Base-by-base conservation (phyloP, 176 grass and related monocot genomes). In the Triticum turgidum region DNA sequence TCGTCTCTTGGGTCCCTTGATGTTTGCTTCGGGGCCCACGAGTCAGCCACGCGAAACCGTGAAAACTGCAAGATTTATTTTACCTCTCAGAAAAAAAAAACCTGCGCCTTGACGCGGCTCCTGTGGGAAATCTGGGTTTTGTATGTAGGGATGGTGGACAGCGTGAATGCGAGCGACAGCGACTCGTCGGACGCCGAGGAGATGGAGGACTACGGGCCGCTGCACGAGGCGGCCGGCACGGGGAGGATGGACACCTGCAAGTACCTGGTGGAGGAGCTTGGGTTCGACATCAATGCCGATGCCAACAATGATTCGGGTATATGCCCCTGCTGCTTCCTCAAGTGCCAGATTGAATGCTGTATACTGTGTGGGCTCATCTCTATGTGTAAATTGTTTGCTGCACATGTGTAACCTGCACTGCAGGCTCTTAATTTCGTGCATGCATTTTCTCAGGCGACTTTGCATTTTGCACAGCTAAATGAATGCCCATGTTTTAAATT, bases 191-290 rank as follows among this genome's bases (percentile, higher is more conserved):
- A 47, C 17, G 56, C 45, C 30, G 79, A 18, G 71, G 61, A 64
- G 5, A 41, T 80, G 78, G 61, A 82, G 86, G 79, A 33, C 0
- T 0, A 67, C 1, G 79, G 61, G 32, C 77, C 79, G 15, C 79
- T 82, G n/a, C 70, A 82, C 22, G 61, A 62, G 69, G 86, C 79
- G 39, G 69, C 86, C 17, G 52, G 45, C 42, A 65, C 52, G 6
- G 86, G 70, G 13, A 76, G 73, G 3, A 51, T 87, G 44, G 79
- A 87, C 9, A 66, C 79, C 0, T 82, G 79, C 79, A 87, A 30
- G 22, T 82, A 87, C 70, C 54, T 87, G 86, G 86, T 82, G 86
- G 86, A 87, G 79, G 54, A 82, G 25, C 61, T 77, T n/a, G 73
- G 73, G 61, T 87, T 82, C 17, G 79, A 87, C 20, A 20, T 87